These are phyloP conservation scores for Curvularia eragrostidis DNA, from an alignment of 2,329 filamentous ascomycete genomes.

Conservation along the genomic window DNA sequence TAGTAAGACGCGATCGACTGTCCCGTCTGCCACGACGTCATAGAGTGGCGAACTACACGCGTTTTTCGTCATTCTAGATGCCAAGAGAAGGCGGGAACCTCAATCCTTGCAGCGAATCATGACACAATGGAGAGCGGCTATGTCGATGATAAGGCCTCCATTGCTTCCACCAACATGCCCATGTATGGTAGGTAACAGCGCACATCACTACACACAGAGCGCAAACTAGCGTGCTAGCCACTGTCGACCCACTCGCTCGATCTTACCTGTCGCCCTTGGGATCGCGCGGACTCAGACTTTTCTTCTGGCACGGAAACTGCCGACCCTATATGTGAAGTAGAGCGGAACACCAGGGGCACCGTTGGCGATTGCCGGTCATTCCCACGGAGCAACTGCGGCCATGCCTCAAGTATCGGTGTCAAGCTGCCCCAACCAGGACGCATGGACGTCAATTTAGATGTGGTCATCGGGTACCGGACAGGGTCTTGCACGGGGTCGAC, in stretches of 20 bases:
- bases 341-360: background rate
- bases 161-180: background rate
- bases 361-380: background rate
- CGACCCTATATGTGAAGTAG: too few relatives aligned
- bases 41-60: background rate
- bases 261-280: background rate
- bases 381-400: slow-evolving; percentile 5
- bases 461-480: background rate
- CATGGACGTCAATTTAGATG: background rate
- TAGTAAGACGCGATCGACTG: background rate
- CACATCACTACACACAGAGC: background rate
- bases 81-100: slow-evolving; percentile 1
- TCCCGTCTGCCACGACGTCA: background rate
- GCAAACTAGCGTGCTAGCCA: background rate
- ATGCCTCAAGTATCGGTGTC: slow-evolving; percentile 3
- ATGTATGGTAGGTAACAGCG: background rate
- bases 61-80: background rate
- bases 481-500: background rate
- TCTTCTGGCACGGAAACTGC: background rate
- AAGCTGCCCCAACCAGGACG: background rate
- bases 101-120: slow-evolving; percentile 5
- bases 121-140: background rate
- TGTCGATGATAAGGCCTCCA: background rate
- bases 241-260: background rate
- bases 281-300: background rate